A percentile compares a stretch with the other conserved stretches of the same genome.
These are phyloP conservation scores for Jasminum sambac DNA, from an alignment of 257 asterid species.

Conservation along the genomic window DNA sequence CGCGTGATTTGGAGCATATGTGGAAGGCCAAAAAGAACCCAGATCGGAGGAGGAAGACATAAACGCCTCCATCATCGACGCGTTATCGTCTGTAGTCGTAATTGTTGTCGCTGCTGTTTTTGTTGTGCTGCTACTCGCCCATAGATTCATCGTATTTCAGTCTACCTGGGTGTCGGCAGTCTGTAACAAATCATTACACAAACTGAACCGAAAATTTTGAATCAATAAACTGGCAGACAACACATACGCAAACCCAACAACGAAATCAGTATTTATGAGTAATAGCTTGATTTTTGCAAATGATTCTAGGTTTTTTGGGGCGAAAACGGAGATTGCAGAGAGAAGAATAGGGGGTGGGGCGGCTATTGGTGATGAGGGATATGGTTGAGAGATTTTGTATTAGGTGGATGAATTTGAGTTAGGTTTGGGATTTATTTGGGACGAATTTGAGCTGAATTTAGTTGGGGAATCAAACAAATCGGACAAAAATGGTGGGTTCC, in stretches of 20 bases:
- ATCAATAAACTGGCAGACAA: constrained; percentile 2
- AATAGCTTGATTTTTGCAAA: not conserved
- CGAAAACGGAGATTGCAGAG: constrained; percentile 2
- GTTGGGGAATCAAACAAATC: constrained; percentile 8
- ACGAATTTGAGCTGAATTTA: constrained; percentile 47
- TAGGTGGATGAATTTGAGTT: constrained; percentile 30
- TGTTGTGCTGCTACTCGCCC: constrained; percentile 26
- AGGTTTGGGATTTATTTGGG: constrained; percentile 39
- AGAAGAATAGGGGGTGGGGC: constrained; percentile 10
- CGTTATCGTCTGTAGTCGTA: constrained; percentile 28
- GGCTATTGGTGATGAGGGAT: constrained; percentile 27
- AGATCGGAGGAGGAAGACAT: constrained; percentile 50
- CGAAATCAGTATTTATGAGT: not conserved
- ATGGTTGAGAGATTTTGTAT: constrained; percentile 7
- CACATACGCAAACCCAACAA: not conserved
- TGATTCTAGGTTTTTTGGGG: not conserved
- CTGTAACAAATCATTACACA: constrained; percentile 30
- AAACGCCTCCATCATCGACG: constrained; percentile 43
- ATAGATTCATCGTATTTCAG: constrained; percentile 30
- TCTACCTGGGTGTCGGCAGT: constrained; percentile 16
- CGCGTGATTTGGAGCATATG: constrained; percentile 18
- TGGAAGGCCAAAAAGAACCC: constrained; percentile 53
- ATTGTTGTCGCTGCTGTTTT: constrained; percentile 24
- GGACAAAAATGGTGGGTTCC: constrained; percentile 35
- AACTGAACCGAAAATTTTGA: not conserved